These are phyloP conservation scores for Solanum hybrid DNA, from an alignment of 305 asterid species.

Conservation along the genomic window DNA sequence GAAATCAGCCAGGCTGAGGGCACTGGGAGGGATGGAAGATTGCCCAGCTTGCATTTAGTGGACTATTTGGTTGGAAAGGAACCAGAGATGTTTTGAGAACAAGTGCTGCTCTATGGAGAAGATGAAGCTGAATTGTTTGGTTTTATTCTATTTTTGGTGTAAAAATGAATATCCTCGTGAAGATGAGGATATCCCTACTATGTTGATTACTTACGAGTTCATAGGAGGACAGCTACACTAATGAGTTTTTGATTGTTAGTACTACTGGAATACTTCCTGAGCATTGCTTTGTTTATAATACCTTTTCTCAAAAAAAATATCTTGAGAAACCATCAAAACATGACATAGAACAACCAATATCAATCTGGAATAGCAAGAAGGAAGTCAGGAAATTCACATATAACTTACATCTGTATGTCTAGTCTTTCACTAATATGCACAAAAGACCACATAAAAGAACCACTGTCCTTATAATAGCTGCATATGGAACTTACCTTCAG, in stretches of 20 bases:
- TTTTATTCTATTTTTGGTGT: neutral
- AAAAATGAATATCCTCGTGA: neutral
- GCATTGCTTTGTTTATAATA: neutral
- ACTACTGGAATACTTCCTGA: neutral
- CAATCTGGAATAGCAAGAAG: neutral
- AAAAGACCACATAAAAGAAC: neutral
- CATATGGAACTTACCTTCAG: conserved; percentile 46
- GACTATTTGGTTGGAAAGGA: neutral
- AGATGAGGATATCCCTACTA: neutral
- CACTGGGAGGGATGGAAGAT: neutral
- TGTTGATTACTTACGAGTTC: neutral
- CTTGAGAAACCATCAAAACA: neutral
- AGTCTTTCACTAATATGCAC: neutral
- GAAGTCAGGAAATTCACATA: neutral
- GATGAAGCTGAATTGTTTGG: neutral
- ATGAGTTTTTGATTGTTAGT: neutral
- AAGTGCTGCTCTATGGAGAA: neutral
- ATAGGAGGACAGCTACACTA: neutral
- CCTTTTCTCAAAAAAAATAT: neutral
- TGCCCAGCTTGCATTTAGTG: neutral
- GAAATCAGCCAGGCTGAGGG: neutral
- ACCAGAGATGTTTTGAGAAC: neutral
- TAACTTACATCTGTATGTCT: neutral
- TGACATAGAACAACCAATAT: neutral
- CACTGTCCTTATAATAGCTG: neutral